Evolutionary conservation across 306 rosid species (phyloP).

Genomic region (Acacia acuminata): DNA sequence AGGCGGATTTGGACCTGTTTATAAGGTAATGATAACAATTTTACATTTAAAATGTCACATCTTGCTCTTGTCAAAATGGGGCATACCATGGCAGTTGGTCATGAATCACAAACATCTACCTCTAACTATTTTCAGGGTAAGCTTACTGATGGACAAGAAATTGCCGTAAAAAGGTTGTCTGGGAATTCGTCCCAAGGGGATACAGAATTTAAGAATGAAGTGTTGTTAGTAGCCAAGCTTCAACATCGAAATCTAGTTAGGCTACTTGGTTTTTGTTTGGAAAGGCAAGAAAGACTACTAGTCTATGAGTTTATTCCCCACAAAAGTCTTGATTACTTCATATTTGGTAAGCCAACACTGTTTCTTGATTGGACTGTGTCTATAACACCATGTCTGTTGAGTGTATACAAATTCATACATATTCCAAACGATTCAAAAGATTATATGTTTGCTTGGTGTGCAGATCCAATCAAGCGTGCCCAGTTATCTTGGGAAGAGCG

Average conservation of each 20-base stretch:
- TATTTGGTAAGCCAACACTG: slow-evolving; percentile 44
- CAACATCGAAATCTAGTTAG: slow-evolving; percentile 52
- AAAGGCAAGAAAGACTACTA: slow-evolving; percentile 44
- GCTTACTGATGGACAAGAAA: slow-evolving; percentile 32
- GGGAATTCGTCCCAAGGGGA: slow-evolving; percentile 45
- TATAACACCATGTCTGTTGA: not conserved
- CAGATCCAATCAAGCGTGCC: slow-evolving; percentile 37
- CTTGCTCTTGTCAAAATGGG: not conserved
- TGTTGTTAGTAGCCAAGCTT: slow-evolving; percentile 50
- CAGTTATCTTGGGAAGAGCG: slow-evolving; percentile 38
- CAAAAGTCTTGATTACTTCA: slow-evolving; percentile 51
- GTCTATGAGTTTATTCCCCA: slow-evolving; percentile 56
- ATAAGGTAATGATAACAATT: slow-evolving; percentile 43
- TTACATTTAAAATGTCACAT: not conserved
- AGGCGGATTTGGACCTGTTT: slow-evolving; percentile 64
- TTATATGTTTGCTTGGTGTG: not conserved
- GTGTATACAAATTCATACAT: not conserved
- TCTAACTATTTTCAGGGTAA: slow-evolving; percentile 34
- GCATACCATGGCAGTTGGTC: not conserved
- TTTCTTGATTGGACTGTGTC: not conserved
- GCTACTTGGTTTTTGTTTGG: slow-evolving; percentile 48
- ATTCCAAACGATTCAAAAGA: not conserved
- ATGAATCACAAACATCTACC: not conserved
- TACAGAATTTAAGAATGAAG: slow-evolving; percentile 55
- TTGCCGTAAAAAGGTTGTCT: slow-evolving; percentile 55